A percentile compares a stretch with the other conserved stretches of the same genome.
Evolutionary conservation across 1,284 basidiomycete genomes (phyloP).

Genomic region (Trichosporon faecale): DNA sequence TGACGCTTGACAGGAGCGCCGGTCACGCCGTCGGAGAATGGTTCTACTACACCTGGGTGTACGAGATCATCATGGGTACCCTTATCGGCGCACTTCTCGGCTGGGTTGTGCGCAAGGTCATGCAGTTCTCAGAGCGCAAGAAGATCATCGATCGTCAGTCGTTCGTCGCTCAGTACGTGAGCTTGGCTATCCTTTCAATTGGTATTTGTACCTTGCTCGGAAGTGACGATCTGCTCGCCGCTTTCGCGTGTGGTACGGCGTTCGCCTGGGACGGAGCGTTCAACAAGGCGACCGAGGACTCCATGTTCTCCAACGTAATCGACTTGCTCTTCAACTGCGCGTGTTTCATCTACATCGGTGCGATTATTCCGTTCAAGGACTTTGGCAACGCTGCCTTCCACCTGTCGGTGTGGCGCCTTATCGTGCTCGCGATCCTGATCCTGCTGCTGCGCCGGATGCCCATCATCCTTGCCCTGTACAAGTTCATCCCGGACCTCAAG

Average conservation of each 20-base stretch:
- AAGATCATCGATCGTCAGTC: constrained; percentile 94
- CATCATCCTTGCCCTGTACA: constrained; percentile 73
- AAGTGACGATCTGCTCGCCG: constrained; percentile 89
- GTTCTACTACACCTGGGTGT: constrained; percentile 74
- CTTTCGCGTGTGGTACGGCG: constrained; percentile 91
- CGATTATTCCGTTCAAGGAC: constrained; percentile 84
- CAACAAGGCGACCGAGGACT: constrained; percentile 91
- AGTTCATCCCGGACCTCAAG: constrained; percentile 89
- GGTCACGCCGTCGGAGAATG: constrained; percentile 63
- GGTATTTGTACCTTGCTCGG: constrained; percentile 80
- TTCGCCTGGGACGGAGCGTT: constrained; percentile 93
- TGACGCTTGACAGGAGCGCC: constrained; percentile 68
- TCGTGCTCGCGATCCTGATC: constrained; percentile 74
- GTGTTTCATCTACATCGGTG: constrained; percentile 87
- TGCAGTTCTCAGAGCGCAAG: constrained; percentile 89
- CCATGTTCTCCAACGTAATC: constrained; percentile 93
- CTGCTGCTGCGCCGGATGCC: constrained; percentile 79
- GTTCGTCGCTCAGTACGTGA: constrained; percentile 84
- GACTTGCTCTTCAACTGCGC: constrained; percentile 81
- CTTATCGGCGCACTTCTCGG: constrained; percentile 78
- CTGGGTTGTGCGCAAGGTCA: constrained; percentile 79
- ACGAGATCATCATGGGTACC: constrained; percentile 78
- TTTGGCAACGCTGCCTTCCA: constrained; percentile 65
- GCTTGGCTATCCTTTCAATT: constrained; percentile 73
- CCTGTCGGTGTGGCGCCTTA: constrained; percentile 74